These are phyloP conservation scores for Rhizopus microsporus DNA, from an alignment of 371 early-diverging fungal genomes.

Conservation along the genomic window DNA sequence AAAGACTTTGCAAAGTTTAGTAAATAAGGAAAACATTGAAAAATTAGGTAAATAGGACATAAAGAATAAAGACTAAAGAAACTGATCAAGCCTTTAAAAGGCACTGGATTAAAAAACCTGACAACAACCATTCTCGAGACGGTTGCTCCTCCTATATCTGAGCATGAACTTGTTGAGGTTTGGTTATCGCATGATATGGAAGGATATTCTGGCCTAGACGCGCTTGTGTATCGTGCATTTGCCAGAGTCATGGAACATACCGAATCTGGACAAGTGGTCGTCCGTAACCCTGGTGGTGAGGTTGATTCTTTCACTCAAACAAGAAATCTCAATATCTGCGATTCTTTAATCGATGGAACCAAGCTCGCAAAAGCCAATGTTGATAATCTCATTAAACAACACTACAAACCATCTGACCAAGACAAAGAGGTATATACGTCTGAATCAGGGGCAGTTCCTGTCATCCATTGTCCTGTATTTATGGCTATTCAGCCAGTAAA, in stretches of 20 bases:
- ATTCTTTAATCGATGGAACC: conserved; percentile 56
- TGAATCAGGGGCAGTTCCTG: conserved; percentile 48
- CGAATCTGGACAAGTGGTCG: conserved; percentile 67
- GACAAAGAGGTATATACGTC: conserved; percentile 23
- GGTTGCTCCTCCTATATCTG: conserved; percentile 69
- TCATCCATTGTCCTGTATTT: conserved; percentile 64
- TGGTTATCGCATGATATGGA: conserved; percentile 68
- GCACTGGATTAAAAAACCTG: conserved; percentile 34
- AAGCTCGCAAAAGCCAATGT: conserved; percentile 50
- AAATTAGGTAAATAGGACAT: conserved; percentile 39
- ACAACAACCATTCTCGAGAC: conserved; percentile 57
- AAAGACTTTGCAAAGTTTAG: conserved; percentile 48
- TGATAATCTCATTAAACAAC: conserved; percentile 23
- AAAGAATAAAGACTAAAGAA: neutral
- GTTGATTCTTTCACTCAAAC: conserved; percentile 22
- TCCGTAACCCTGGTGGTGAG: conserved; percentile 52
- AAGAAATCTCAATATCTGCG: conserved; percentile 60
- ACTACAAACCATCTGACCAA: conserved; percentile 13
- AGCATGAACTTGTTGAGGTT: conserved; percentile 69
- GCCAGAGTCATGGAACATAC: conserved; percentile 71
- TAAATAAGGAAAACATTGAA: conserved; percentile 65
- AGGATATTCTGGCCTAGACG: conserved; percentile 61
- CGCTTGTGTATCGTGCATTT: conserved; percentile 63
- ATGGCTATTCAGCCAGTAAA: conserved; percentile 68
- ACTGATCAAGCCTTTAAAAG: conserved; percentile 9